phyloP scores from a whole-genome alignment of 805 yeast species.

The Cyberlindnera subsufficiens region DNA sequence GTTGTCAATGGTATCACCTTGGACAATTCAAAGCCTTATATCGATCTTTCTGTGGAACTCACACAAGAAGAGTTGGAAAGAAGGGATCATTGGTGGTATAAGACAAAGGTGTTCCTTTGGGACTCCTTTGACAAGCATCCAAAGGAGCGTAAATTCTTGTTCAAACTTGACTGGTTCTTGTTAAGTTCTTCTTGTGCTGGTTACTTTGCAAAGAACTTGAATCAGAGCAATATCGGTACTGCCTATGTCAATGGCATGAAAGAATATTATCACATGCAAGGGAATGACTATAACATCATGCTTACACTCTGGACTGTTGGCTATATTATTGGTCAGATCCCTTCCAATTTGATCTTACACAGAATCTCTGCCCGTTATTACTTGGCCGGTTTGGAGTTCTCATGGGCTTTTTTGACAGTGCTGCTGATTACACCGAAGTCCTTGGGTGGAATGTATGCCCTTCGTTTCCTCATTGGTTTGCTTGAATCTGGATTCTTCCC shows the following conservation, averaged over 20 bases:
- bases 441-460: conserved; percentile 25
- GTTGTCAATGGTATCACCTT: neutral
- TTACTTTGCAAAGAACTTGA: conserved; percentile 39
- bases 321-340: conserved; percentile 44
- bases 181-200: conserved; percentile 38
- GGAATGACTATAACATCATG: conserved; percentile 38
- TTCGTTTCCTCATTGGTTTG: conserved; percentile 37
- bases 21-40: conserved; percentile 10
- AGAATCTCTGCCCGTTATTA: conserved; percentile 38
- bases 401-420: conserved; percentile 38
- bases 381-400: conserved; percentile 36
- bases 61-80: conserved; percentile 8
- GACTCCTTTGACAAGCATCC: conserved; percentile 31
- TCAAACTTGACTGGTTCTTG: conserved; percentile 34
- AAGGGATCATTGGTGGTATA: conserved; percentile 9
- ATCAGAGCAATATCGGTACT: conserved; percentile 36
- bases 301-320: conserved; percentile 43
- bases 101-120: conserved; percentile 17
- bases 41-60: conserved; percentile 9
- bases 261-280: conserved; percentile 35
- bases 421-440: conserved; percentile 26
- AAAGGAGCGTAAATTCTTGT: conserved; percentile 27
- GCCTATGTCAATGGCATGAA: conserved; percentile 45
- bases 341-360: conserved; percentile 37
- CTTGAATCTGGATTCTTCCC: conserved; percentile 44